Evolutionary conservation across 2,329 filamentous ascomycete genomes (phyloP), one percentile per base, ranked within the genome.

Genomic region (Fusarium albidum): DNA sequence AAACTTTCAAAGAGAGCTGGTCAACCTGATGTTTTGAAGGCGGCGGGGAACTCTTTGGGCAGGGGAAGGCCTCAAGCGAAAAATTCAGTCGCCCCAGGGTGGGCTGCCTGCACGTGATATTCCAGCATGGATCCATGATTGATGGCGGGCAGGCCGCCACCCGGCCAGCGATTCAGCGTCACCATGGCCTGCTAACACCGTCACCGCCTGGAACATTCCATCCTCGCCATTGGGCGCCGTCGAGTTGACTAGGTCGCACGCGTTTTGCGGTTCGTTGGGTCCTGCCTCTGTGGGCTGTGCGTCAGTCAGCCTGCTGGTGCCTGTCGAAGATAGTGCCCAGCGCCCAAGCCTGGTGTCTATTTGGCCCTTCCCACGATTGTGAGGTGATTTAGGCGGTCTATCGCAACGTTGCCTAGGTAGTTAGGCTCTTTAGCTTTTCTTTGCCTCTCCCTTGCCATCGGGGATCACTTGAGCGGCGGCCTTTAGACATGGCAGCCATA

Each of bases 1-100:
- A 73, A 70, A 68, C 72, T 73, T 61, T 53, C 40, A 46, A 42
- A 59, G 66, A 61, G 67, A 71, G 63, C 56, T 50, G 68, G 70
- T 71, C 69, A 67, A 71, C 69, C 67, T 71, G 67, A 67, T 74
- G 72, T 76, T 76, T 74, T 75, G 71, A 72, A 71, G 69, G 71
- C 69, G 71, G 75, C 74, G 72, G 73, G 72, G 73, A 73, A 75
- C 69, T 62, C 47, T 50, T 71, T 70, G 63, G 69, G 63, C 69
- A 66, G 69, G 70, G 70, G 69, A 66, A 66, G 63, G 65, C 65
- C 53, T 68, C 68, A 70, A 71, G 72, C 71, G 73, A 76, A 77
- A 77, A 77, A 73, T 74, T 77, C 74, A 74, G 68, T 72, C 71
- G 69, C 64, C 68, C 61, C 64, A 53, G 58, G 64, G 67, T 62